Conservation (phyloP, 768 basidiomycete genomes). For the Cystobasidium ongulense region DNA sequence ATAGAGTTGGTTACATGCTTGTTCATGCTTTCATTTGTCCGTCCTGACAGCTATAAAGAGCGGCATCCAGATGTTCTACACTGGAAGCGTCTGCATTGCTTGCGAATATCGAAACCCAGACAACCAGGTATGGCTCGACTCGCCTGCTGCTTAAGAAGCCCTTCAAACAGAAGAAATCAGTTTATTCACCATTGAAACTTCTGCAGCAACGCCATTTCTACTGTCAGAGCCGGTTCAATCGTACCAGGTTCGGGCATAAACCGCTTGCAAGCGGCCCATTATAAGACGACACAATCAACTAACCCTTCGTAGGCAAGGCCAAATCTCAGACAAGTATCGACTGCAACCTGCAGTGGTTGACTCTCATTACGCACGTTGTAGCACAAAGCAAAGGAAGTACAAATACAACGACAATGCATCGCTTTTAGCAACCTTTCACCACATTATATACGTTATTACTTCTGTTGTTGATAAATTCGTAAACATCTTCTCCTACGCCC, state of each 20-base stretch:
- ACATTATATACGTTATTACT: too few relatives aligned
- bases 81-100: slow-evolving; percentile 18
- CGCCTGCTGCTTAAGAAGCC: neutral
- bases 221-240: slow-evolving; percentile 1
- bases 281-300: too few relatives aligned
- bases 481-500: too few relatives aligned
- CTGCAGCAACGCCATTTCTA: neutral
- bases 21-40: neutral
- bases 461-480: too few relatives aligned
- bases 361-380: too few relatives aligned
- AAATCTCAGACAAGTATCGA: too few relatives aligned
- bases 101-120: slow-evolving; percentile 22
- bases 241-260: neutral
- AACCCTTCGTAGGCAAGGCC: too few relatives aligned
- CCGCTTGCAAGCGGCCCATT: neutral
- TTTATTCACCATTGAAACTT: neutral
- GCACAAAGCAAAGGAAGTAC: neutral
- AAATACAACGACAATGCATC: neutral
- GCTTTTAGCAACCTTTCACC: neutral
- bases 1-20: neutral
- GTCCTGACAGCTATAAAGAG: neutral
- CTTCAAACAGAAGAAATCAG: neutral
- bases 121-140: slow-evolving; percentile 19
- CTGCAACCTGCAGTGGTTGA: neutral
- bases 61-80: slow-evolving; percentile 11